These are phyloP conservation scores for Fusarium sp. DNA, from an alignment of 2,329 filamentous ascomycete species.

Conservation along the genomic window DNA sequence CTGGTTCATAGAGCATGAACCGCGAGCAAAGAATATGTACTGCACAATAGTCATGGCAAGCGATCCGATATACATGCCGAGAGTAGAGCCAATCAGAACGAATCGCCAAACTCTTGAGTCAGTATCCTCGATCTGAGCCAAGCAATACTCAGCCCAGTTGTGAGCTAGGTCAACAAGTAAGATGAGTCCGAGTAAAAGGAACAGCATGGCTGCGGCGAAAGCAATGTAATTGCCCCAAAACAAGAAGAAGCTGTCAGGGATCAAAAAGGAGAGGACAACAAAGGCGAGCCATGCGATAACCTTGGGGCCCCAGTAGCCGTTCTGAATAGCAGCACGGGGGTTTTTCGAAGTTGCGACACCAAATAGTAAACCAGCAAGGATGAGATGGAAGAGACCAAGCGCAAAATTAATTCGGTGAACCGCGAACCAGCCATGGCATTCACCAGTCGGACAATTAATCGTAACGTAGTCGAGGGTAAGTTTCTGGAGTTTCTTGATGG, in stretches of 20 bases:
- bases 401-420: slow-evolving; percentile 99
- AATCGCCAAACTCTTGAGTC: slow-evolving; percentile 88
- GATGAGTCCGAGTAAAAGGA: slow-evolving; percentile 91
- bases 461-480: slow-evolving; percentile 95
- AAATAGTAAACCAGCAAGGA: slow-evolving; percentile 84
- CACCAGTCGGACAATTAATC: slow-evolving; percentile 88
- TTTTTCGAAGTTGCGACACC: slow-evolving; percentile 90
- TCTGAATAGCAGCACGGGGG: slow-evolving; percentile 87
- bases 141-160: slow-evolving; percentile 96
- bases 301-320: slow-evolving; percentile 99
- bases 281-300: slow-evolving; percentile 88
- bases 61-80: slow-evolving; percentile 92
- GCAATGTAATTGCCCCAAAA: slow-evolving; percentile 96
- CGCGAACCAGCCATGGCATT: slow-evolving; percentile 95
- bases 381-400: slow-evolving; percentile 90
- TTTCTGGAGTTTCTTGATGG: slow-evolving; percentile 92
- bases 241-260: slow-evolving; percentile 93
- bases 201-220: slow-evolving; percentile 88
- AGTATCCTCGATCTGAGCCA: slow-evolving; percentile 89
- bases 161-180: slow-evolving; percentile 95
- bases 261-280: slow-evolving; percentile 92
- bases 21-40: slow-evolving; percentile 92
- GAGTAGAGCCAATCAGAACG: slow-evolving; percentile 88
- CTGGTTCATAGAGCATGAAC: slow-evolving; percentile 93
- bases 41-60: slow-evolving; percentile 95